Evolutionary conservation across 805 yeast genomes (phyloP).

Genomic region (Lachancea nothofagi): DNA sequence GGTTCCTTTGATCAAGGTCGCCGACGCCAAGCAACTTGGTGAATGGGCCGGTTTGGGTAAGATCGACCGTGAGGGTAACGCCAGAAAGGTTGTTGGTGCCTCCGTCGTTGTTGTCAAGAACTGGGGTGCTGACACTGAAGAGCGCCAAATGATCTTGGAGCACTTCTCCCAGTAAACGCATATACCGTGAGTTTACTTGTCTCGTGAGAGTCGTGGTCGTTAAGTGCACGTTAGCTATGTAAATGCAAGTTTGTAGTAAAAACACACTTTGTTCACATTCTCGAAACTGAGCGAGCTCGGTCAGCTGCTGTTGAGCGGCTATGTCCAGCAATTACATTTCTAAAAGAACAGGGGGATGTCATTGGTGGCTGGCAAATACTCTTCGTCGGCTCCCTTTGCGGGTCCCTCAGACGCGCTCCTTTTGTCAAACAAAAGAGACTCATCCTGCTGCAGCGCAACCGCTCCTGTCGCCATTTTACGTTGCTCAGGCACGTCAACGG

Average conservation of each 20-base stretch:
- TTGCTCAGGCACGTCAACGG: background rate
- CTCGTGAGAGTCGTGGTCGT: background rate
- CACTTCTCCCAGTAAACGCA: conserved; percentile 76
- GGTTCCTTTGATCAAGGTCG: conserved; percentile 97
- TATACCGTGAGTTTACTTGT: background rate
- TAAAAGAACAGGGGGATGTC: conserved; percentile 15
- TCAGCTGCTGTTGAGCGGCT: no score
- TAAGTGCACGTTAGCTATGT: background rate
- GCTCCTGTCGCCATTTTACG: background rate
- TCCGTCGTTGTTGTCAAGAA: conserved; percentile 98
- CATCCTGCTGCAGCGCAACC: background rate
- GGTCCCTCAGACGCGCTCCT: background rate
- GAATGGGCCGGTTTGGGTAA: conserved; percentile 99
- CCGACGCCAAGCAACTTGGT: conserved; percentile 99
- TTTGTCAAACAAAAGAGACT: conserved; percentile 1
- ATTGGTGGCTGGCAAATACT: conserved; percentile 9
- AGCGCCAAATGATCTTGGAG: conserved; percentile 92
- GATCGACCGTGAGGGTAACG: conserved; percentile 99
- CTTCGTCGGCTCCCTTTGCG: conserved; percentile 3
- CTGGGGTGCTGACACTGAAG: conserved; percentile 99
- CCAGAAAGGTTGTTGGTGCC: conserved; percentile 99
- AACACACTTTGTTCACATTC: background rate
- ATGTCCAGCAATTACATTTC: background rate
- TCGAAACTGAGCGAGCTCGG: background rate
- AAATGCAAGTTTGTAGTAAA: conserved; percentile 1